Conservation (phyloP, 495 filamentous ascomycete species). For the Parathielavia appendiculata region DNA sequence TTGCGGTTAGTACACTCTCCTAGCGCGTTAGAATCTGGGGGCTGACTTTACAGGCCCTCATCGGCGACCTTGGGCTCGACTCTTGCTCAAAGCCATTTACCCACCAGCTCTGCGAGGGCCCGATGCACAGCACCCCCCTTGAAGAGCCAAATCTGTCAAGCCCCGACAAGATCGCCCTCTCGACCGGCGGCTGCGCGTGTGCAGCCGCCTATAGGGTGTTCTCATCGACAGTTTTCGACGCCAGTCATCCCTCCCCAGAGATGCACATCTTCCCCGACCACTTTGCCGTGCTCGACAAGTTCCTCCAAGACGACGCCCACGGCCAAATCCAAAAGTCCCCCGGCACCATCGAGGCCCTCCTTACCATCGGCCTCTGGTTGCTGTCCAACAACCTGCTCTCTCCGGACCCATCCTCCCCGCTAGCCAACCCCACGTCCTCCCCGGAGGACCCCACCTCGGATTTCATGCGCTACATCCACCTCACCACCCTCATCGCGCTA, state of each 20-base stretch:
- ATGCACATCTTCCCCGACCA: slow-evolving; percentile 63
- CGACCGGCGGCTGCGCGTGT: slow-evolving; percentile 62
- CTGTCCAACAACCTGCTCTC: slow-evolving; percentile 35
- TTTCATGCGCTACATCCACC: slow-evolving; percentile 56
- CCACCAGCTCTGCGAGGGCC: slow-evolving; percentile 28
- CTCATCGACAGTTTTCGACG: slow-evolving; percentile 49
- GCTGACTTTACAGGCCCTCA: slow-evolving; percentile 52
- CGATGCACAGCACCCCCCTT: slow-evolving; percentile 33
- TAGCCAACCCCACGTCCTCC: slow-evolving; percentile 15
- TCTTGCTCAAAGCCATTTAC: slow-evolving; percentile 32
- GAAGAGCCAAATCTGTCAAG: slow-evolving; percentile 40
- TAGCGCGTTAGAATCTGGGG: not conserved
- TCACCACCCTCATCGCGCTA: slow-evolving; percentile 59
- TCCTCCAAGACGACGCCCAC: slow-evolving; percentile 48
- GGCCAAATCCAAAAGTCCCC: slow-evolving; percentile 31
- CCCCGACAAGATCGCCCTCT: slow-evolving; percentile 64
- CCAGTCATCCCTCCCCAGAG: slow-evolving; percentile 39
- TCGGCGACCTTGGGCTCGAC: slow-evolving; percentile 58
- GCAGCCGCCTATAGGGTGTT: slow-evolving; percentile 56
- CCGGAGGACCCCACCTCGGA: slow-evolving; percentile 30
- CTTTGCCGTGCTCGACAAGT: slow-evolving; percentile 52
- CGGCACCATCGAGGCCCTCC: slow-evolving; percentile 44
- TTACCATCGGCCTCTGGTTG: slow-evolving; percentile 50
- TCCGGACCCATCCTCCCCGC: slow-evolving; percentile 15
- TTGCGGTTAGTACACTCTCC: slow-evolving; percentile 53